Conservation (phyloP, 1,284 basidiomycete genomes). For the Cutaneotrichosporon mucoides region DNA sequence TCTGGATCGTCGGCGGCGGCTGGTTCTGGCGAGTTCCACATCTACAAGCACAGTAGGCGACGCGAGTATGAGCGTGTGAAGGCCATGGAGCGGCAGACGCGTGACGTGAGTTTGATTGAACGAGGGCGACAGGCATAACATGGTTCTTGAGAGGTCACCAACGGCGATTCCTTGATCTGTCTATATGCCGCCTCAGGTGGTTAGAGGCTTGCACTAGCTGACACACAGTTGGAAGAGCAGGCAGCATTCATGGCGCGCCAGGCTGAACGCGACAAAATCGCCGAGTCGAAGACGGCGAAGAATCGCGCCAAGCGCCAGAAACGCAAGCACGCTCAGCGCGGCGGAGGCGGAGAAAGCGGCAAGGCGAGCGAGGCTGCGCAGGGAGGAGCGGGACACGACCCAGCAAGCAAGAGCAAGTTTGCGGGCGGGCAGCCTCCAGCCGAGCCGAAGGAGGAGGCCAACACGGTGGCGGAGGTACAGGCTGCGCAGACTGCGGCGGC, state of each 20-base stretch:
- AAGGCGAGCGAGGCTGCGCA: background rate
- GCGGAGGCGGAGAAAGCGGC: background rate
- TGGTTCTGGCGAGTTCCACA: slow-evolving; percentile 94
- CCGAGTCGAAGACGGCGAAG: slow-evolving; percentile 84
- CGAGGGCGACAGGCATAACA: too few relatives aligned
- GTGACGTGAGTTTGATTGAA: slow-evolving; percentile 58
- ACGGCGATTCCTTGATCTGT: too few relatives aligned
- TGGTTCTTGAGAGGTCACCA: too few relatives aligned
- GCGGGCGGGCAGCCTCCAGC: slow-evolving; percentile 33
- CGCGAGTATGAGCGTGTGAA: slow-evolving; percentile 93
- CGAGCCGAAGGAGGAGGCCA: slow-evolving; percentile 12
- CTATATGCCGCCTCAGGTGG: background rate
- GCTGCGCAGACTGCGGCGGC: slow-evolving; percentile 3
- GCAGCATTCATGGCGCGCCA: slow-evolving; percentile 66
- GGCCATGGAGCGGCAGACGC: slow-evolving; percentile 76
- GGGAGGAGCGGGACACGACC: slow-evolving; percentile 5
- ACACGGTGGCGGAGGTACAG: background rate
- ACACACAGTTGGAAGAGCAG: slow-evolving; percentile 60
- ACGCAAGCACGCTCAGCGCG: slow-evolving; percentile 59
- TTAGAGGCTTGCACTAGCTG: background rate
- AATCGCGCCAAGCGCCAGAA: slow-evolving; percentile 86
- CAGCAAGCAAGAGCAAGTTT: slow-evolving; percentile 36
- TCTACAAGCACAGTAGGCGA: slow-evolving; percentile 91
- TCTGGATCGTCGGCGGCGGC: slow-evolving; percentile 84
- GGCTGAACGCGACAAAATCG: slow-evolving; percentile 59